phyloP scores from a whole-genome alignment of 139 green algal species.

The Ettlia oleoabundans region DNA sequence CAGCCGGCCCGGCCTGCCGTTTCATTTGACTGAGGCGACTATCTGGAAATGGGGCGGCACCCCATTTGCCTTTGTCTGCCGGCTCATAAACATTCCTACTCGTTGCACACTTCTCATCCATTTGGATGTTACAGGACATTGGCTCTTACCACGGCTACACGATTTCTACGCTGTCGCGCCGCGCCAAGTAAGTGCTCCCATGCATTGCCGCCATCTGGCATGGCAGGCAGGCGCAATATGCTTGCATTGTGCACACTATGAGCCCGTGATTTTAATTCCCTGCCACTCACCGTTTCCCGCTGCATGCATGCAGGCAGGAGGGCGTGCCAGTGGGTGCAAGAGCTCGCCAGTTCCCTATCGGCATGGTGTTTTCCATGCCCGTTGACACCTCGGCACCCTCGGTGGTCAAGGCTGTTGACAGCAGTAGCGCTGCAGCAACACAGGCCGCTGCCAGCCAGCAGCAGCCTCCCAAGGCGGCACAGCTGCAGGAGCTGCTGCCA shows the following conservation, averaged over 20 bases:
- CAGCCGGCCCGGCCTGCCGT: too few relatives aligned
- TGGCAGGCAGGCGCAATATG: neutral
- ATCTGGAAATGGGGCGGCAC: neutral
- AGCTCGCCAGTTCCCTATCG: too few relatives aligned
- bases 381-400: too few relatives aligned
- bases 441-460: too few relatives aligned
- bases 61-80: neutral
- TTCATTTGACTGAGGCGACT: neutral
- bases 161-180: conserved; percentile 23
- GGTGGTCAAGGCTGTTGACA: too few relatives aligned
- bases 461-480: too few relatives aligned
- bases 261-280: neutral
- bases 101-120: neutral
- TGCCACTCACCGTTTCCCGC: neutral
- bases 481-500: too few relatives aligned
- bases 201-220: neutral
- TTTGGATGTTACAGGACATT: conserved; percentile 2
- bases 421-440: too few relatives aligned
- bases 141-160: conserved; percentile 22
- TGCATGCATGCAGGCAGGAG: neutral
- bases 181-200: conserved; percentile 19
- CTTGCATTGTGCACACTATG: neutral
- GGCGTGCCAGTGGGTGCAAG: too few relatives aligned
- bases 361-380: too few relatives aligned
- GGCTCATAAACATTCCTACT: too few relatives aligned